phyloP scores from a whole-genome alignment of 208 protist genomes.

The Trypanosoma rangeli region DNA sequence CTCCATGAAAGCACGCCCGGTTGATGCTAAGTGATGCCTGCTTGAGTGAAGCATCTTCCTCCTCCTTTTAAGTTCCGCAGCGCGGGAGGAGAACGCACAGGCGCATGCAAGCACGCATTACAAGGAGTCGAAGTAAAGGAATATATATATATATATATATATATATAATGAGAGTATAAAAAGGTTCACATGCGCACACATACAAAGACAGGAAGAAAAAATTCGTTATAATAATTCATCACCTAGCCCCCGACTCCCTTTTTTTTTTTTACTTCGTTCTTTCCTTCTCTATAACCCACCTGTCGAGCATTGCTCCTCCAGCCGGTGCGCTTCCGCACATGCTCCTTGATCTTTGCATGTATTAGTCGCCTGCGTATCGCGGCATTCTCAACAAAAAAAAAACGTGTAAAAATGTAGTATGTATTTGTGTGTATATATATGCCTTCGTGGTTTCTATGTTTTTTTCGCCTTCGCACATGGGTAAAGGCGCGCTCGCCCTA shows the following conservation, averaged over 20 bases:
- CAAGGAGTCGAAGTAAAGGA: slow-evolving; percentile 3
- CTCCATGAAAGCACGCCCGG: slow-evolving; percentile 75
- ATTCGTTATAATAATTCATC: no score
- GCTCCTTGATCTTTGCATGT: no score
- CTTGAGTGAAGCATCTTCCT: slow-evolving; percentile 41
- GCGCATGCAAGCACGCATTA: no score
- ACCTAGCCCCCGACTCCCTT: no score
- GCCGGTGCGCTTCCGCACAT: no score
- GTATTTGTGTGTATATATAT: neutral
- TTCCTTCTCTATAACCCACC: no score
- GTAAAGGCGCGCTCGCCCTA: neutral
- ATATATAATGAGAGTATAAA: no score
- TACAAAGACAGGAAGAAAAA: neutral
- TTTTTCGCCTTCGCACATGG: neutral
- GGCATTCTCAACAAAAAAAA: no score
- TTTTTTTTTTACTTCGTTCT: no score
- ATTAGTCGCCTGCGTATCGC: no score
- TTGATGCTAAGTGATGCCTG: slow-evolving; percentile 24
- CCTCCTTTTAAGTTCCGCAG: neutral
- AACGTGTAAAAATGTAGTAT: neutral
- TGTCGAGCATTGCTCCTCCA: no score
- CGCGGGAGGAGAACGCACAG: no score
- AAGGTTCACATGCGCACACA: slow-evolving; percentile 6
- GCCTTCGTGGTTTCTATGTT: neutral
- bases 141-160: slow-evolving; percentile 8